Percentiles rank a stretch among this genome's conserved stretches.
Evolutionary conservation across 805 yeast genomes (phyloP).

Genomic region (Saturnispora mendoncae): DNA sequence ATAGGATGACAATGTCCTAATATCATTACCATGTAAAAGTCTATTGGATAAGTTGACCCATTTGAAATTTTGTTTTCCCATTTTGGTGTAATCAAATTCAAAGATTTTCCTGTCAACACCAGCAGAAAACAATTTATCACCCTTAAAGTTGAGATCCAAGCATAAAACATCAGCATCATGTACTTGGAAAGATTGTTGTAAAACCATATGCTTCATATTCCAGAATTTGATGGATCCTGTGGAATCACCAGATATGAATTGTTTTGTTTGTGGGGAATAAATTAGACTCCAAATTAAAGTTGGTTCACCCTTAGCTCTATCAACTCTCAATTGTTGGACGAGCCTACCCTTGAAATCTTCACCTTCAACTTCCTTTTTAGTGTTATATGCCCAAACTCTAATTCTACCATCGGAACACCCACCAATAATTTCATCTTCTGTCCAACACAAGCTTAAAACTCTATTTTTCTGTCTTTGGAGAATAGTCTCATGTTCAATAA

Average conservation of each 20-base stretch:
- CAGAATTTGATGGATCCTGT: conserved; percentile 91
- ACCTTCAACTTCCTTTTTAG: conserved; percentile 14
- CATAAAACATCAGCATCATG: conserved; percentile 91
- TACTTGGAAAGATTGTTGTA: conserved; percentile 69
- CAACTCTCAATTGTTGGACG: conserved; percentile 84
- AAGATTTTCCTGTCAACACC: conserved; percentile 92
- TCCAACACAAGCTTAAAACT: conserved; percentile 74
- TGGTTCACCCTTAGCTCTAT: conserved; percentile 74
- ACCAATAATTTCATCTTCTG: conserved; percentile 57
- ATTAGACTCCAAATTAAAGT: conserved; percentile 86
- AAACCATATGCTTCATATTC: conserved; percentile 71
- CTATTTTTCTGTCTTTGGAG: conserved; percentile 80
- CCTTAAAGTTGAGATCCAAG: conserved; percentile 49
- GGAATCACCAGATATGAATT: conserved; percentile 92
- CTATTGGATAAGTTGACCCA: conserved; percentile 78
- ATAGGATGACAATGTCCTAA: conserved; percentile 63
- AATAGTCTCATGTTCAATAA: conserved; percentile 63
- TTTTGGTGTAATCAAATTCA: conserved; percentile 48
- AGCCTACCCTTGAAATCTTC: conserved; percentile 46
- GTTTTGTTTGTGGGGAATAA: conserved; percentile 53
- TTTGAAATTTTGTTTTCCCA: conserved; percentile 31
- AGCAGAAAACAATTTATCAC: conserved; percentile 67
- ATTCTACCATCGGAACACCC: conserved; percentile 95
- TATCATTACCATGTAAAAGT: conserved; percentile 78
- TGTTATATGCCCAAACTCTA: conserved; percentile 62